Evolutionary conservation across 345 rosid genomes (phyloP).

Genomic region (Eucalyptus paniculata): DNA sequence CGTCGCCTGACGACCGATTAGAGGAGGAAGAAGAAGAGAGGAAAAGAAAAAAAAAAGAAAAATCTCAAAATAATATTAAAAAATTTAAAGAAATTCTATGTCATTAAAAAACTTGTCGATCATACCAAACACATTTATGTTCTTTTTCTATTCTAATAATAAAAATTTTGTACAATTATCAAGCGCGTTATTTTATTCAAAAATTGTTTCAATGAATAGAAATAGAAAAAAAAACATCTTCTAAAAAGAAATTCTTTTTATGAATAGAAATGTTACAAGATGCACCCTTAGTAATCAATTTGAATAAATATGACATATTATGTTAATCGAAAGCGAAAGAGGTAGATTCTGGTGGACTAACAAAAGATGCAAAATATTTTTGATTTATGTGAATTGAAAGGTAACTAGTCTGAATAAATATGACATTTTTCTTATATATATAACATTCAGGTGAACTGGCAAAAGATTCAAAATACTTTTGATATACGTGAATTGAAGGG

Average conservation of each 20-base stretch:
- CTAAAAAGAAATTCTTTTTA: too few species aligned
- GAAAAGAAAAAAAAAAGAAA: too few species aligned
- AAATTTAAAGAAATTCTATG: too few species aligned
- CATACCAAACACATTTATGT: fast-evolving
- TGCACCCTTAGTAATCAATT: too few species aligned
- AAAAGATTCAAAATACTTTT: not conserved
- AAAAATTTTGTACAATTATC: too few species aligned
- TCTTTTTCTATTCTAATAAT: fast-evolving
- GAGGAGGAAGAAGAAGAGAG: too few species aligned
- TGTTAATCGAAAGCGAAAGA: not conserved
- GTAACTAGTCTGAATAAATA: not conserved
- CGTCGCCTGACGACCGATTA: fast-evolving
- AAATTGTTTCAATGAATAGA: fast-evolving
- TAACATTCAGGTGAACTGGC: not conserved
- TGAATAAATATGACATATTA: not conserved
- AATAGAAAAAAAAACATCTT: too few species aligned
- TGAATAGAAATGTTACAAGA: too few species aligned
- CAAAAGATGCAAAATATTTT: not conserved
- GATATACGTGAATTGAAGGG: not conserved
- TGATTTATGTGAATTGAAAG: not conserved
- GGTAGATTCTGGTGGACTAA: not conserved
- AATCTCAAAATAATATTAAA: too few species aligned
- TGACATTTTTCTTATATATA: not conserved
- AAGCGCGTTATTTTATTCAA: fast-evolving
- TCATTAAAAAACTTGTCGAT: too few species aligned